phyloP scores from a whole-genome alignment of 257 asterid species.

The Leptodermis oblonga region DNA sequence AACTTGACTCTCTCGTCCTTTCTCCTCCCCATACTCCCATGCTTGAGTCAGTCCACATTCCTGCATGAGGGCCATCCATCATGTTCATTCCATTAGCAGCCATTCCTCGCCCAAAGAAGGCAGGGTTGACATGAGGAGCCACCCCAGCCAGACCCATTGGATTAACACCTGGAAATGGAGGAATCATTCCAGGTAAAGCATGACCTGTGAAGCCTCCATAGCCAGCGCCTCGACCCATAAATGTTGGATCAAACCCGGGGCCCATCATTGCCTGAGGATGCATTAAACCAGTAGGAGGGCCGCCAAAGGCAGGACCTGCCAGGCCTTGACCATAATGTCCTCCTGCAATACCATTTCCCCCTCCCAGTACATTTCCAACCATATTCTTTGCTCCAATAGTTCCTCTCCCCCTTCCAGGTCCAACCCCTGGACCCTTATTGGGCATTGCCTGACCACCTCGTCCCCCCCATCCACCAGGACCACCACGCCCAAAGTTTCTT shows the following conservation, averaged over 20 bases:
- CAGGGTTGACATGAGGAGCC: slow-evolving; percentile 61
- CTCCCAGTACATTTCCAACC: slow-evolving; percentile 37
- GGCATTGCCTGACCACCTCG: slow-evolving; percentile 60
- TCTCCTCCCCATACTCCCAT: slow-evolving; percentile 54
- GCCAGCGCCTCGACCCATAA: slow-evolving; percentile 50
- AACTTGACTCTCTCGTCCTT: slow-evolving; percentile 53
- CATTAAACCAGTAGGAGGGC: slow-evolving; percentile 41
- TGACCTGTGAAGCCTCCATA: slow-evolving; percentile 58
- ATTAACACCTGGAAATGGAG: slow-evolving; percentile 43
- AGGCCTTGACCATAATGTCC: slow-evolving; percentile 39
- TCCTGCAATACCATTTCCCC: slow-evolving; percentile 29
- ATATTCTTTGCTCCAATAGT: slow-evolving; percentile 38
- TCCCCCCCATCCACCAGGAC: slow-evolving; percentile 30
- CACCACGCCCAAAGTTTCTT: slow-evolving; percentile 47
- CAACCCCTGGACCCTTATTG: slow-evolving; percentile 65
- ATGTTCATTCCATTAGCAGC: slow-evolving; percentile 45
- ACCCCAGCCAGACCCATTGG: slow-evolving; percentile 50
- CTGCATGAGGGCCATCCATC: slow-evolving; percentile 52
- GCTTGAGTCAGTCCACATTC: slow-evolving; percentile 47
- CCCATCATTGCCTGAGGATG: slow-evolving; percentile 59
- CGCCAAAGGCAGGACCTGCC: slow-evolving; percentile 45
- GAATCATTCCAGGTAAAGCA: slow-evolving; percentile 46
- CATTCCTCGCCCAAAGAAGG: slow-evolving; percentile 58
- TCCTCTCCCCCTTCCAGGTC: slow-evolving; percentile 58
- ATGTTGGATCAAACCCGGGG: slow-evolving; percentile 53